Conservation (phyloP, 345 rosid genomes). For the Bruguiera gymnorhiza region DNA sequence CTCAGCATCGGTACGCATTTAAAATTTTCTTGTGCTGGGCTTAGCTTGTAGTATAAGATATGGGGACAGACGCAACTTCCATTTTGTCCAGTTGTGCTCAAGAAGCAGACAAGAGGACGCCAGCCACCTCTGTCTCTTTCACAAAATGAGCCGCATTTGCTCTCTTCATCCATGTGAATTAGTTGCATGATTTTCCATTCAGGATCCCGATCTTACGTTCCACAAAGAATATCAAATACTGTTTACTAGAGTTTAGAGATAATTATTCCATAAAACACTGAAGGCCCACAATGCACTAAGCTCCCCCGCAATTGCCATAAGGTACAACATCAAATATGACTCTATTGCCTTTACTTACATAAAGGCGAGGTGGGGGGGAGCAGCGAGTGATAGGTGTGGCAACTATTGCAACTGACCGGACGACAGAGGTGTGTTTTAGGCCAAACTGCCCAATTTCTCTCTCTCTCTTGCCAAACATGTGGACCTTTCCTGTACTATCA, state of each 20-base stretch:
- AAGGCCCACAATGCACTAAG: slow-evolving; percentile 39
- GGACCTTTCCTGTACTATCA: neutral
- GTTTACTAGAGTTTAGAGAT: neutral
- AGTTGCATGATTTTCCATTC: no score
- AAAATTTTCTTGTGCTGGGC: no score
- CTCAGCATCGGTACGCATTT: no score
- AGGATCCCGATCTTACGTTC: no score
- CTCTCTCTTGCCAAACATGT: neutral
- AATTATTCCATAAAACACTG: slow-evolving; percentile 5
- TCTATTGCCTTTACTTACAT: neutral
- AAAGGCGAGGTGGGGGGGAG: slow-evolving; percentile 10
- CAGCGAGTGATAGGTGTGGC: neutral
- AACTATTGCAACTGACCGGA: neutral
- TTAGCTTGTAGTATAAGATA: no score
- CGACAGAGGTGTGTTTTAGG: no score
- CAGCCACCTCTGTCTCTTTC: no score
- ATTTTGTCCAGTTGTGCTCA: no score
- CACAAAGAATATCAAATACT: neutral
- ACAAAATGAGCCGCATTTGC: neutral
- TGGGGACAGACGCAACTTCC: no score
- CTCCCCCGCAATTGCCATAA: slow-evolving; percentile 8
- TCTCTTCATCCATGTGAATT: neutral
- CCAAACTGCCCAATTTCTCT: no score
- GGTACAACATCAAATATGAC: slow-evolving; percentile 8
- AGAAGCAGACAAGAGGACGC: no score